Base-by-base conservation (phyloP, 106 monocot species). In the Allium fistulosum region DNA sequence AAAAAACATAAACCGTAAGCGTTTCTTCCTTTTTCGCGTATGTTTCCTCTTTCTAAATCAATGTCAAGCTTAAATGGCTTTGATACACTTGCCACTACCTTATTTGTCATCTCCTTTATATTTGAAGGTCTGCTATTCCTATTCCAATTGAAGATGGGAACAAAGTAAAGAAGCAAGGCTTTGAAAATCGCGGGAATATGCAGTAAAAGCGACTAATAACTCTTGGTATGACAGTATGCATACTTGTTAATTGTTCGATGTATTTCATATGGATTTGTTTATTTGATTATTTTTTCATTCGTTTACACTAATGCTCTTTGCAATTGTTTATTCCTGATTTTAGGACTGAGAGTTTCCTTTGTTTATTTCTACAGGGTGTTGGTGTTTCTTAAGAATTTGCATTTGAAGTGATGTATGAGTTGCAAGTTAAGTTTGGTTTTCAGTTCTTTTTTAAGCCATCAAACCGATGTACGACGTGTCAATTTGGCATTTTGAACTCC, bases 1-100 rank as follows among this genome's bases (percentile, higher is more conserved):
- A 90, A 87, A 79, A 90, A 83, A 69, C 70, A 74, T 46, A 97
- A 84, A 59, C 12, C 72, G 78, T 86, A 49, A 69, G 73, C 61
- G 17, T 71, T 50, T 73, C 28, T 14, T 58, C 8, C 10, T 63
- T 53, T 67, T 63, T 26, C 62, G 10, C n/a, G 22, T 51, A 17
- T 48, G 59, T 1, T 66, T n/a, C 50, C 22, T 26, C 26, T 6
- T 50, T 6, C 69, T 73, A 48, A 13, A 26, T 14, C 15, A 15
- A 22, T 61, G 12, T 73, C n/a, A 22, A 9, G 49, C 49, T 15
- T 13, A 47, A 26, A 14, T 8, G 28, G 16, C 37, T 57, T 2
- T 13, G 7, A 57, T 12, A 15, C 46, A 11, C 26, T 59, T 71
- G 15, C 48, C 17, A 27, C 8, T 65, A 13, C 14, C 6, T 5